Conservation (phyloP, 2,329 filamentous ascomycete species). For the Epichloe glyceriae region DNA sequence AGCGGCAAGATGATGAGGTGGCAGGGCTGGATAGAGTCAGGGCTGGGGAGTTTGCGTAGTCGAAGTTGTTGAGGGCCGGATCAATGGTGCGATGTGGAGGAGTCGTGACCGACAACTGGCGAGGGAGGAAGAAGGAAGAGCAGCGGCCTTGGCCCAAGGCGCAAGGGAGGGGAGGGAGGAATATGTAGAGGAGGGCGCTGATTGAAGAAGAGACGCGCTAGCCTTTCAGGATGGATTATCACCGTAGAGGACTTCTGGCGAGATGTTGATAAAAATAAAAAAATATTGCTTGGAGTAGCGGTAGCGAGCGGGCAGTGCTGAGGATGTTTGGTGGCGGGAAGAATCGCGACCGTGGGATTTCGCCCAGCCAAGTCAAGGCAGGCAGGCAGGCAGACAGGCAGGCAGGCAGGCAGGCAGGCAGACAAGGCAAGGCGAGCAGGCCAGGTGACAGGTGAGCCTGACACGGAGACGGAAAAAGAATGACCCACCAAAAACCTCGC, state of each 20-base stretch:
- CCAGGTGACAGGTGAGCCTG: neutral
- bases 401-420: neutral
- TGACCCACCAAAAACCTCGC: neutral
- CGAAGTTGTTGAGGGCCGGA: slow-evolving; percentile 1
- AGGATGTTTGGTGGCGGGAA: slow-evolving; percentile 1
- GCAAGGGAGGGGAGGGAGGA: neutral
- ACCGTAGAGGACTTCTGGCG: neutral
- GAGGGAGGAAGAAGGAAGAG: slow-evolving; percentile 1
- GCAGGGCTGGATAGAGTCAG: neutral
- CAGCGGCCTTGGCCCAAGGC: neutral
- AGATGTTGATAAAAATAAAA: neutral
- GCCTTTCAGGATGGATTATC: neutral
- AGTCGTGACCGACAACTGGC: slow-evolving; percentile 1
- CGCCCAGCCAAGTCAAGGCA: neutral
- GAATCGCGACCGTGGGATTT: neutral
- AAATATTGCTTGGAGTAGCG: neutral
- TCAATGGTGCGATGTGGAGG: slow-evolving; percentile 2
- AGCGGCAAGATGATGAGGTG: neutral
- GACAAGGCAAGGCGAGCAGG: neutral
- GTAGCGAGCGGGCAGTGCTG: neutral
- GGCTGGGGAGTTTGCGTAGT: neutral
- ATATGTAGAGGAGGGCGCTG: too few relatives aligned
- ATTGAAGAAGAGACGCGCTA: neutral
- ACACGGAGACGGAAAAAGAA: neutral
- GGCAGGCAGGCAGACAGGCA: neutral